Evolutionary conservation across 441 rosid genomes (phyloP).

Genomic region (Adansonia rubrostipa): DNA sequence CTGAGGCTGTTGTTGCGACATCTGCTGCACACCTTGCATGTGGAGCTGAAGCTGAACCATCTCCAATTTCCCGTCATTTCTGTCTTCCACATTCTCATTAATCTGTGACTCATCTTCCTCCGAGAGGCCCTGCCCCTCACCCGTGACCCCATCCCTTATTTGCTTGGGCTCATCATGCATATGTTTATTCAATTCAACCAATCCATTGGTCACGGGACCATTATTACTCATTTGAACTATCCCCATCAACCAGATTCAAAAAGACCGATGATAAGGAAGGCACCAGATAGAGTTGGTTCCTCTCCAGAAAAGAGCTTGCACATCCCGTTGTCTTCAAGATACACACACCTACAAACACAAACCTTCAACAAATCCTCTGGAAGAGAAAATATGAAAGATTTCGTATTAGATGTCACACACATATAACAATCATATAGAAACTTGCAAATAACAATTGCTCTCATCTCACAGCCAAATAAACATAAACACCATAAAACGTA

Average conservation of each 20-base stretch:
- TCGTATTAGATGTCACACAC: background rate
- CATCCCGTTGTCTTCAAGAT: slow-evolving; percentile 33
- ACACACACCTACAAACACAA: slow-evolving; percentile 13
- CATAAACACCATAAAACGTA: background rate
- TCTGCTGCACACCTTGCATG: slow-evolving; percentile 20
- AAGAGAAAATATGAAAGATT: background rate
- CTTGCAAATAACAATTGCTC: background rate
- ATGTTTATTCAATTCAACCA: slow-evolving; percentile 32
- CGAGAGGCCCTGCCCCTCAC: slow-evolving; percentile 43
- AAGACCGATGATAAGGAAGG: slow-evolving; percentile 27
- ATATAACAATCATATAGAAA: background rate
- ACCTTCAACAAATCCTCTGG: slow-evolving; percentile 25
- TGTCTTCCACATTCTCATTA: slow-evolving; percentile 35
- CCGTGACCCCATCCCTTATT: slow-evolving; percentile 38
- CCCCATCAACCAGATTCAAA: slow-evolving; percentile 47
- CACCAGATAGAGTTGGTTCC: slow-evolving; percentile 21
- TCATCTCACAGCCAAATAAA: background rate
- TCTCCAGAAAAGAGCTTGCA: slow-evolving; percentile 34
- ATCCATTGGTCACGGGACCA: slow-evolving; percentile 30
- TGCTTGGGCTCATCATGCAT: slow-evolving; percentile 32
- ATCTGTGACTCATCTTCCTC: slow-evolving; percentile 42
- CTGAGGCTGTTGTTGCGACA: slow-evolving; percentile 29
- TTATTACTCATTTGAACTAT: slow-evolving; percentile 33
- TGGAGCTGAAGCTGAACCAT: slow-evolving; percentile 30
- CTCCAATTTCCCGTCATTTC: slow-evolving; percentile 26